Conservation (phyloP, 345 rosid species). For the Eutrema japonicum region DNA sequence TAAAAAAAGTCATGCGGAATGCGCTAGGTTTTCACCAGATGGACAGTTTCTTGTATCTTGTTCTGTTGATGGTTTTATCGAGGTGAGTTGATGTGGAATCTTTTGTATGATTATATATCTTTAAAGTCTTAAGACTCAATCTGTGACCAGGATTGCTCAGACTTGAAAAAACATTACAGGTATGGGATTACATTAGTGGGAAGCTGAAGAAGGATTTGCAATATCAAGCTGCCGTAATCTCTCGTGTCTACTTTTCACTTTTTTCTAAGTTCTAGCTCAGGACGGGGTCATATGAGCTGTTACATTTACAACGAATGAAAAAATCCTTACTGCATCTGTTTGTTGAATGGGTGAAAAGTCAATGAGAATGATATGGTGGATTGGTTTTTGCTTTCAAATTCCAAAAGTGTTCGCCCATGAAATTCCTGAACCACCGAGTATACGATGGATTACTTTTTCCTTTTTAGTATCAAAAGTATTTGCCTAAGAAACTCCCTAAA, state of each 20-base stretch:
- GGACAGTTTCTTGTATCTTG: conserved; percentile 96
- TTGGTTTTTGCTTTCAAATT: not conserved
- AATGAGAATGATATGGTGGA: conserved; percentile 18
- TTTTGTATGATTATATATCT: conserved; percentile 17
- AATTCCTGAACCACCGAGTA: conserved; percentile 9
- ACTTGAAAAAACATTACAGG: conserved; percentile 51
- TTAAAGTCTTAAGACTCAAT: conserved; percentile 4
- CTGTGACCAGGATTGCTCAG: conserved; percentile 36
- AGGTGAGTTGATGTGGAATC: conserved; percentile 52
- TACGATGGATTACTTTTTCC: conserved; percentile 1
- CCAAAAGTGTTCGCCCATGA: not conserved
- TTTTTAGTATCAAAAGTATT: not conserved
- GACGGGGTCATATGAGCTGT: conserved; percentile 24
- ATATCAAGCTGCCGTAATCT: conserved; percentile 94
- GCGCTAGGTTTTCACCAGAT: conserved; percentile 92
- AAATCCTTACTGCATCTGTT: conserved; percentile 6
- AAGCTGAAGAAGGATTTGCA: conserved; percentile 98
- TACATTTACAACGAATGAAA: not conserved
- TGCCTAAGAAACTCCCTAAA: not conserved
- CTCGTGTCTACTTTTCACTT: conserved; percentile 18
- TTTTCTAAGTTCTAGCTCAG: not conserved
- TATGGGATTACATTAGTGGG: conserved; percentile 98
- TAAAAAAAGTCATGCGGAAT: conserved; percentile 94
- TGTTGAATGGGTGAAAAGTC: conserved; percentile 4
- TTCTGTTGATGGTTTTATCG: conserved; percentile 97